Percentiles rank a stretch among this genome's conserved stretches.
phyloP scores from a whole-genome alignment of 305 asterid genomes.

The Ilex paraguariensis region DNA sequence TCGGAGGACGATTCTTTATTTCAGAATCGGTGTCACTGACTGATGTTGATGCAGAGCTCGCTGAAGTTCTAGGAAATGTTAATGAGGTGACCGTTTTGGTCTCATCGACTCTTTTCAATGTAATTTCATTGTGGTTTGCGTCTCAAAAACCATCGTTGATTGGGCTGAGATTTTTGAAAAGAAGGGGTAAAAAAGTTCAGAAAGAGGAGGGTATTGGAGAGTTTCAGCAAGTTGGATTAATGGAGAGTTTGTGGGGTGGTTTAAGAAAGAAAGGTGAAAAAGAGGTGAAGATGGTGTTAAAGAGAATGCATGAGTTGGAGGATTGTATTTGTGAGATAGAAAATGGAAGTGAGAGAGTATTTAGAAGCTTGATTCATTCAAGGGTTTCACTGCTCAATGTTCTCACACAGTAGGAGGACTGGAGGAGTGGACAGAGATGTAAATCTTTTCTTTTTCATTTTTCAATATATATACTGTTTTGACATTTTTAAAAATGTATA shows the following conservation, averaged over 20 bases:
- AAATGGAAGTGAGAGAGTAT: slow-evolving; percentile 51
- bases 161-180: slow-evolving; percentile 35
- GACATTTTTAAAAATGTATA: too few relatives aligned
- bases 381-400: slow-evolving; percentile 82
- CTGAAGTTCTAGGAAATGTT: slow-evolving; percentile 40
- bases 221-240: slow-evolving; percentile 27
- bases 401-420: slow-evolving; percentile 35
- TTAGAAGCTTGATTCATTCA: slow-evolving; percentile 71
- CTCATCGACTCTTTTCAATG: slow-evolving; percentile 40
- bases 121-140: slow-evolving; percentile 40
- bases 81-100: slow-evolving; percentile 46
- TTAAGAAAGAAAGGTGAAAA: slow-evolving; percentile 42
- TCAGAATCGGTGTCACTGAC: slow-evolving; percentile 3
- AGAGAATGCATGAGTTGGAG: slow-evolving; percentile 52
- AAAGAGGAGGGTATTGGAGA: slow-evolving; percentile 47
- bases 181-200: slow-evolving; percentile 24
- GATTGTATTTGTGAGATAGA: slow-evolving; percentile 59
- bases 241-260: slow-evolving; percentile 31
- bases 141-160: slow-evolving; percentile 36
- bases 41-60: slow-evolving; percentile 43
- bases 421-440: too few relatives aligned
- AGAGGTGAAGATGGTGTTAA: slow-evolving; percentile 40
- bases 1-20: slow-evolving; percentile 21
- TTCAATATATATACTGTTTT: too few relatives aligned
- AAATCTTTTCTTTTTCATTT: too few relatives aligned